These are phyloP conservation scores for Dendrobium catenatum DNA, from an alignment of 106 monocot species.

Conservation along the genomic window DNA sequence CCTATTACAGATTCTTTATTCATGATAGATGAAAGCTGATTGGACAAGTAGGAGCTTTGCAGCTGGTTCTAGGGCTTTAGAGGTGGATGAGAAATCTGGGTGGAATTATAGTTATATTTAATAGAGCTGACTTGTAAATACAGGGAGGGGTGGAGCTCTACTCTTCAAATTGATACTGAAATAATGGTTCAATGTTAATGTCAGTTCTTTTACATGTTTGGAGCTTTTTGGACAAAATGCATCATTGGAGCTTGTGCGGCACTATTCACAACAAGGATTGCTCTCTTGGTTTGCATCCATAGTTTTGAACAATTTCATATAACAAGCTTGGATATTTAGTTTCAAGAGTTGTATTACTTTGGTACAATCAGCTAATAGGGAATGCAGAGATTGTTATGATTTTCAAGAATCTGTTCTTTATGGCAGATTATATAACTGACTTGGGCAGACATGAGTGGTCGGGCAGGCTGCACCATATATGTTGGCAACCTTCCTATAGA, in stretches of 20 bases:
- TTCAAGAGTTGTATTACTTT: background rate
- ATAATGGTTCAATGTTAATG: conserved; percentile 21
- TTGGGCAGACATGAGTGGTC: conserved; percentile 48
- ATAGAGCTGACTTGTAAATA: conserved; percentile 29
- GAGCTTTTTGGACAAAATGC: conserved; percentile 41
- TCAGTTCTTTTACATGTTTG: conserved; percentile 38
- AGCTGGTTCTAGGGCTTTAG: conserved; percentile 36
- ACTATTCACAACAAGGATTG: conserved; percentile 39
- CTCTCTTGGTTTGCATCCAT: conserved; percentile 50
- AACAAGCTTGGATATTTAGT: conserved; percentile 1
- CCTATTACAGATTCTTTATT: conserved; percentile 39
- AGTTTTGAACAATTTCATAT: conserved; percentile 18
- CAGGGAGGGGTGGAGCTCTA: conserved; percentile 37
- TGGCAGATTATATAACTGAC: conserved; percentile 9
- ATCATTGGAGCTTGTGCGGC: conserved; percentile 68
- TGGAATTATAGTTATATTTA: conserved; percentile 33
- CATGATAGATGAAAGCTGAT: conserved; percentile 63
- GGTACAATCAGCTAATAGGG: background rate
- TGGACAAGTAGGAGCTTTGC: conserved; percentile 53
- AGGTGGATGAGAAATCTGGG: conserved; percentile 42
- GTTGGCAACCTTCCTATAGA: conserved; percentile 89
- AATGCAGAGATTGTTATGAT: background rate
- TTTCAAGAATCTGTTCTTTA: background rate
- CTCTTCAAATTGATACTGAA: conserved; percentile 32
- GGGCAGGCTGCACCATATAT: conserved; percentile 60